Conservation (phyloP, 148 eudicot species). For the Hydrangea macrophylla region DNA sequence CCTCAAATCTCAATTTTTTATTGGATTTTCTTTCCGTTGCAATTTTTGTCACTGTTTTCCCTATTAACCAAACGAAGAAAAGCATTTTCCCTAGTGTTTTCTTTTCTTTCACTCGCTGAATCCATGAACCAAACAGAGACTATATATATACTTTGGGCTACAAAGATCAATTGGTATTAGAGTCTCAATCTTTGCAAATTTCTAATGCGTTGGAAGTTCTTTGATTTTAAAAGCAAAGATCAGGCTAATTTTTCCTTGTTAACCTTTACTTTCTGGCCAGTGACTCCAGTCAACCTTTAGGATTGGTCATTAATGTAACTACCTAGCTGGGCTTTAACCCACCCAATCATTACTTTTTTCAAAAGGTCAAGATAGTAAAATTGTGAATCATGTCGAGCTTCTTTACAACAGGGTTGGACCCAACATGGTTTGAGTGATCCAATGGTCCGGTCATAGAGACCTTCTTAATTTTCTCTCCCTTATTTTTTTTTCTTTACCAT, state of each 20-base stretch:
- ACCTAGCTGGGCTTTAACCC: not conserved
- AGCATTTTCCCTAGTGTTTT: too few relatives aligned
- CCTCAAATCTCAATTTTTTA: too few relatives aligned
- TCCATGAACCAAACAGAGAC: too few relatives aligned
- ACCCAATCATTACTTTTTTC: not conserved
- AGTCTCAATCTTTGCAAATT: not conserved
- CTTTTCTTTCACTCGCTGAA: too few relatives aligned
- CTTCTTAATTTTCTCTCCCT: not conserved
- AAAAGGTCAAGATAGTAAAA: constrained; percentile 3
- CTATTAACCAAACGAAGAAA: too few relatives aligned
- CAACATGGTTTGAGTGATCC: not conserved
- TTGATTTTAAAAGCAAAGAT: not conserved
- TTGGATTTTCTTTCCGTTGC: too few relatives aligned
- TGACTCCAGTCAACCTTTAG: not conserved
- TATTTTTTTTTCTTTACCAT: not conserved
- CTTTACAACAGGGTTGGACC: not conserved
- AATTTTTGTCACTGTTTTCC: too few relatives aligned
- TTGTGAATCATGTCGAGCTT: not conserved
- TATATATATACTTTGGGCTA: not conserved
- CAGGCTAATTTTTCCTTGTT: not conserved
- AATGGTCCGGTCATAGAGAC: not conserved
- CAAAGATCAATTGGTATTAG: not conserved
- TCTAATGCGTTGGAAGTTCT: not conserved
- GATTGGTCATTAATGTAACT: not conserved
- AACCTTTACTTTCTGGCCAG: not conserved